phyloP scores from a whole-genome alignment of 306 rosid genomes.

The Citrullus mucosospermus region DNA sequence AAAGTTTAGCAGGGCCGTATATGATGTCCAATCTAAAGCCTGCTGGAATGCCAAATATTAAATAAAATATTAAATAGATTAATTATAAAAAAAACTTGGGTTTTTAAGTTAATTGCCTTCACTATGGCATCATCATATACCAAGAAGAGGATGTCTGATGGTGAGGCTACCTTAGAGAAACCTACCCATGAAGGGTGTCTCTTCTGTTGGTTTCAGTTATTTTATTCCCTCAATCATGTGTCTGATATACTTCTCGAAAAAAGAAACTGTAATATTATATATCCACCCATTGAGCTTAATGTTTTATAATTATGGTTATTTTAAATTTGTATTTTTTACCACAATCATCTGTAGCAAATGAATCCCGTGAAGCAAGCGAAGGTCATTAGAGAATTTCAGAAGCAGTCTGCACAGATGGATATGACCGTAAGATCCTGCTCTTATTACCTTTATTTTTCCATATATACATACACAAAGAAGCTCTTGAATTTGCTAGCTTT shows the following conservation, averaged over 20 bases:
- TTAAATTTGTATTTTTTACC: slow-evolving; percentile 3
- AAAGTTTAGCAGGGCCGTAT: too few species aligned
- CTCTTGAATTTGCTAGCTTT: neutral
- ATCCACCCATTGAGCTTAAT: neutral
- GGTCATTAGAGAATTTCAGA: slow-evolving; percentile 71
- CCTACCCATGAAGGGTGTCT: neutral
- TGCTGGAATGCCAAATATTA: too few species aligned
- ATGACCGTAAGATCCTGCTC: slow-evolving; percentile 71
- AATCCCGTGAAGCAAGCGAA: slow-evolving; percentile 79
- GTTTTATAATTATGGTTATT: neutral
- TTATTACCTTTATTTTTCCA: neutral
- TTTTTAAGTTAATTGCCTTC: too few species aligned
- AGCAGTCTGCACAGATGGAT: slow-evolving; percentile 98
- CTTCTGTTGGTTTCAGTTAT: neutral
- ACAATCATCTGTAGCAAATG: slow-evolving; percentile 70
- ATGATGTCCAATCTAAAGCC: too few species aligned
- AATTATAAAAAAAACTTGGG: too few species aligned
- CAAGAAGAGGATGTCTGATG: neutral
- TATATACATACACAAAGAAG: neutral
- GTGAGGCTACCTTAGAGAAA: neutral
- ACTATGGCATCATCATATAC: too few species aligned
- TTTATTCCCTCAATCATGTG: neutral
- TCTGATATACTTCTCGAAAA: neutral
- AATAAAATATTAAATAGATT: too few species aligned
- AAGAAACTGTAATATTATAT: neutral